phyloP scores from a whole-genome alignment of 345 rosid species.

The Aquilaria yunnanensis region DNA sequence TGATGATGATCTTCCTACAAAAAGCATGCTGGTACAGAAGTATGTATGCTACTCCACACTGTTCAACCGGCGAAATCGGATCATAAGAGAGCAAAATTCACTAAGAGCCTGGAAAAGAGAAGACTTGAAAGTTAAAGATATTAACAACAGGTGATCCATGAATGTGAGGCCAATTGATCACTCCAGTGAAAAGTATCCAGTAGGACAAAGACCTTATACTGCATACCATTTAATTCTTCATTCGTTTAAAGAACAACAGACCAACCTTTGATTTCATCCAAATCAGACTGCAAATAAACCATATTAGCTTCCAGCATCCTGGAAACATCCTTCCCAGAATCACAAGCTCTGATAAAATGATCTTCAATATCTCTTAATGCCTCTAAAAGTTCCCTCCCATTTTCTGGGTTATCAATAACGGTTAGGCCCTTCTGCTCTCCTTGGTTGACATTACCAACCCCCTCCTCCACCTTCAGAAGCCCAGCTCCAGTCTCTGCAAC shows the following conservation, averaged over 20 bases:
- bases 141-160: too few species aligned
- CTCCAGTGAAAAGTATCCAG: too few species aligned
- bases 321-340: constrained; percentile 66
- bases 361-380: constrained; percentile 66
- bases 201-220: too few species aligned
- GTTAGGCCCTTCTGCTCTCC: constrained; percentile 38
- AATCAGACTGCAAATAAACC: constrained; percentile 43
- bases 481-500: constrained; percentile 23
- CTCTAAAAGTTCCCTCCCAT: constrained; percentile 63
- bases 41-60: too few species aligned
- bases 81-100: too few species aligned
- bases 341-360: constrained; percentile 64
- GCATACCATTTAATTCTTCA: too few species aligned
- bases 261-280: constrained; percentile 60
- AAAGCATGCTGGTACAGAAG: too few species aligned
- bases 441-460: constrained; percentile 16
- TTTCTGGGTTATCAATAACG: constrained; percentile 39
- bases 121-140: too few species aligned
- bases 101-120: too few species aligned
- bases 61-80: too few species aligned
- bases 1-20: too few species aligned
- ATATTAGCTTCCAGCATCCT: constrained; percentile 64
- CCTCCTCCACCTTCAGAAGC: constrained; percentile 24
- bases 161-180: too few species aligned
- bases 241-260: neutral